phyloP scores from a whole-genome alignment of 2,329 filamentous ascomycete species.

The Pestalotiopsis sp. region DNA sequence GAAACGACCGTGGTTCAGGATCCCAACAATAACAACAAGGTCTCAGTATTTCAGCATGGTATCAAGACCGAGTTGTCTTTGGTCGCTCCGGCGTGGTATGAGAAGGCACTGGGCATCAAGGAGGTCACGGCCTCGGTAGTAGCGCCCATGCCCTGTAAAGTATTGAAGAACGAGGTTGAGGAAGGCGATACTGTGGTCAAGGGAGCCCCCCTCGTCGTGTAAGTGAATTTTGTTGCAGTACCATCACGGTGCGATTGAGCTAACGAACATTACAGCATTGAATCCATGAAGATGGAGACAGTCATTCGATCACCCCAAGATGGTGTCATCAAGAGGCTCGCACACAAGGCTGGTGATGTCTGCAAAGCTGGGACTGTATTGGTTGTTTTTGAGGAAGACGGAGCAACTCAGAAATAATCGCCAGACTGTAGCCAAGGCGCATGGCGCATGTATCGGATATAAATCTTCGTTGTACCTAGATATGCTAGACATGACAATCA shows the following conservation, averaged over 20 bases:
- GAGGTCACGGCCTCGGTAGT: constrained; percentile 81
- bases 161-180: constrained; percentile 83
- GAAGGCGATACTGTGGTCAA: constrained; percentile 84
- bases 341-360: constrained; percentile 76
- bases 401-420: neutral
- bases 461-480: neutral
- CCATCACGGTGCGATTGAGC: constrained; percentile 13
- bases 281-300: constrained; percentile 91
- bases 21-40: constrained; percentile 50
- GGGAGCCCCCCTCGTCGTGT: constrained; percentile 85
- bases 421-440: neutral
- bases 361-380: constrained; percentile 77
- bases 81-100: constrained; percentile 75
- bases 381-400: constrained; percentile 69
- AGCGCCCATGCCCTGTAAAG: constrained; percentile 97
- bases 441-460: neutral
- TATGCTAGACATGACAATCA: neutral
- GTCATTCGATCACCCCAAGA: constrained; percentile 77
- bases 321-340: constrained; percentile 71
- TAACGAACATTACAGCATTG: constrained; percentile 56
- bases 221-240: constrained; percentile 35
- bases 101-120: constrained; percentile 83
- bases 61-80: constrained; percentile 60
- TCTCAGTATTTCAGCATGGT: constrained; percentile 78
- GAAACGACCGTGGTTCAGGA: constrained; percentile 75